A percentile compares a stretch with the other conserved stretches of the same genome.
Conservation (phyloP, 331 rosid genomes). For the Malus hybrid region DNA sequence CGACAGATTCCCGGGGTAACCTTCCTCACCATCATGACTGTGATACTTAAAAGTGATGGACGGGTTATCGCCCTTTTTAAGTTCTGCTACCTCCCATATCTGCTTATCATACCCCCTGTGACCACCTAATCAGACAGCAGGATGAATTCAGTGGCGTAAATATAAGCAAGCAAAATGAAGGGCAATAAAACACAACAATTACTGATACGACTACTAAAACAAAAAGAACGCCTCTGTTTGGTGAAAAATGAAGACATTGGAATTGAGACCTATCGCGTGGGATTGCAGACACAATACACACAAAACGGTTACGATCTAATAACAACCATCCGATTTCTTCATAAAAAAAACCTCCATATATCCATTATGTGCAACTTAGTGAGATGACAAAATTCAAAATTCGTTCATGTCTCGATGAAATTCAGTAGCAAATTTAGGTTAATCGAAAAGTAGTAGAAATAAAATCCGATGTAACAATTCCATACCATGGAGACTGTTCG, state of each 20-base stretch:
- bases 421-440: background rate
- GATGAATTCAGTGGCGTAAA: background rate
- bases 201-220: background rate
- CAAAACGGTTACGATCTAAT: no score
- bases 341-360: no score
- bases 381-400: background rate
- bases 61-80: conserved; percentile 54
- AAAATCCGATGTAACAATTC: background rate
- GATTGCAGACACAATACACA: no score
- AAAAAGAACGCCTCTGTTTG: background rate
- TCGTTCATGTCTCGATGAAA: background rate
- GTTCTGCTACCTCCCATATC: conserved; percentile 72
- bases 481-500: conserved; percentile 95
- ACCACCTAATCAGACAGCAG: conserved; percentile 51
- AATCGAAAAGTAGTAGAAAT: background rate
- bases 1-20: conserved; percentile 76
- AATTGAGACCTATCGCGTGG: background rate
- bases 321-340: no score
- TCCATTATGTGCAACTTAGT: no score
- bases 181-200: background rate
- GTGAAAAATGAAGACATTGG: background rate
- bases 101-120: conserved; percentile 73
- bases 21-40: conserved; percentile 87
- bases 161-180: conserved; percentile 1
- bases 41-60: conserved; percentile 70